These are phyloP conservation scores for Barbatosphaeria neglecta DNA, from an alignment of 495 filamentous ascomycete species.

Conservation along the genomic window DNA sequence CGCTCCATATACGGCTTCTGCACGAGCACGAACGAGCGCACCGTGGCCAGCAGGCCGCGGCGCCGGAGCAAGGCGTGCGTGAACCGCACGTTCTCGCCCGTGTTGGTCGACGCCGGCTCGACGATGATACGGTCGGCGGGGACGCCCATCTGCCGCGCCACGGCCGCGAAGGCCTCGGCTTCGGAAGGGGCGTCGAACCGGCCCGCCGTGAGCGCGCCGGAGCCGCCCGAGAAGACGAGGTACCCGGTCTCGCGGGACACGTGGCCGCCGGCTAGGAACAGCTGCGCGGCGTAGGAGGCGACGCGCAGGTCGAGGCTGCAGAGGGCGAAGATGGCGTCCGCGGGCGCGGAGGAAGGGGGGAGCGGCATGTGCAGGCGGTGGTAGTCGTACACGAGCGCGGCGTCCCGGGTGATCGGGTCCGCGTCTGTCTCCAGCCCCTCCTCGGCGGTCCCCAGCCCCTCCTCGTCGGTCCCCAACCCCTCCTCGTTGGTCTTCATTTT, in stretches of 20 bases:
- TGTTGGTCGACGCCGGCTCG: constrained; percentile 23
- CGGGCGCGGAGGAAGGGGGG: constrained; percentile 7
- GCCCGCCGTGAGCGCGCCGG: constrained; percentile 18
- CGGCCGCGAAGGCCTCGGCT: constrained; percentile 23
- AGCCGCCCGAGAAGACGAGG: constrained; percentile 25
- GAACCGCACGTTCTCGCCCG: constrained; percentile 29
- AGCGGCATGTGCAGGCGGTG: constrained; percentile 21
- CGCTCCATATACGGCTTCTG: constrained; percentile 33
- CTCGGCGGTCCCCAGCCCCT: neutral
- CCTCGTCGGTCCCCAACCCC: too few species aligned
- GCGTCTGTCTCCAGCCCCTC: neutral
- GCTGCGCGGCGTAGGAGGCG: constrained; percentile 18
- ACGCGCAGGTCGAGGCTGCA: constrained; percentile 27
- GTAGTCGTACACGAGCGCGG: constrained; percentile 24
- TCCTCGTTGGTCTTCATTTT: too few species aligned
- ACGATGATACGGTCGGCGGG: constrained; percentile 14
- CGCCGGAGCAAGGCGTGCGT: constrained; percentile 17
- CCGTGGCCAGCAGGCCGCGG: constrained; percentile 2
- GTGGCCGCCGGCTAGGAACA: constrained; percentile 23
- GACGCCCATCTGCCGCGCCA: constrained; percentile 16
- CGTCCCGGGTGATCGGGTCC: constrained; percentile 10
- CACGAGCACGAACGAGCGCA: constrained; percentile 16
- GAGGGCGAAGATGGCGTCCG: constrained; percentile 25
- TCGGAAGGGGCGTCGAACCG: constrained; percentile 16
- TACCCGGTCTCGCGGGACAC: constrained; percentile 9